Percentiles rank a stretch among this genome's conserved stretches.
phyloP scores from a whole-genome alignment of 2,329 filamentous ascomycete species.

The Paramyrothecium roridum region DNA sequence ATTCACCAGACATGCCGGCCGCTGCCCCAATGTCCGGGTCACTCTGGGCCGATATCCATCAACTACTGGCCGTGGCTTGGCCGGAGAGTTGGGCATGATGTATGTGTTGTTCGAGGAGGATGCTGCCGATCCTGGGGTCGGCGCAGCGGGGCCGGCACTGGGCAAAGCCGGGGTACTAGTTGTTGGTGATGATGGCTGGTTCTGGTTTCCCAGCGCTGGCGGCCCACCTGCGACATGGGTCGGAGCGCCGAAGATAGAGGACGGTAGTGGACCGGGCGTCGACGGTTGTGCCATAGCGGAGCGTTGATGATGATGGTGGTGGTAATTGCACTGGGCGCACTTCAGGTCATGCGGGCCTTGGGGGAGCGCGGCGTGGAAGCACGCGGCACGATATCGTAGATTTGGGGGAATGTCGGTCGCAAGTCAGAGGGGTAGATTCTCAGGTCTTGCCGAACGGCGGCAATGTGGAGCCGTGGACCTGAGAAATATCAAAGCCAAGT shows the following conservation, averaged over 20 bases:
- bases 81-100: constrained; percentile 84
- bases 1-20: constrained; percentile 93
- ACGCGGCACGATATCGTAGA: neutral
- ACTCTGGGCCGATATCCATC: constrained; percentile 85
- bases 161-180: constrained; percentile 15
- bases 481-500: neutral
- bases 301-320: constrained; percentile 5
- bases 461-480: neutral
- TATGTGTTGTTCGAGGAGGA: constrained; percentile 71
- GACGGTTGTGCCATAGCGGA: constrained; percentile 42
- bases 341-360: neutral
- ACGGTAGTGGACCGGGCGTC: constrained; percentile 36
- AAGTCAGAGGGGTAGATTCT: neutral
- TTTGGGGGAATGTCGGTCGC: neutral
- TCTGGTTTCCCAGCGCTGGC: constrained; percentile 17
- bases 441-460: neutral
- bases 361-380: neutral
- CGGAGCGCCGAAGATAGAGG: constrained; percentile 46
- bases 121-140: constrained; percentile 14
- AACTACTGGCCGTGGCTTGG: constrained; percentile 59
- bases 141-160: constrained; percentile 16
- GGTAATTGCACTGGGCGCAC: neutral
- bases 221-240: constrained; percentile 18
- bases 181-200: constrained; percentile 18
- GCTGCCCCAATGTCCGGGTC: constrained; percentile 71